phyloP scores from a whole-genome alignment of 441 rosid species.

The Populus hybrid region DNA sequence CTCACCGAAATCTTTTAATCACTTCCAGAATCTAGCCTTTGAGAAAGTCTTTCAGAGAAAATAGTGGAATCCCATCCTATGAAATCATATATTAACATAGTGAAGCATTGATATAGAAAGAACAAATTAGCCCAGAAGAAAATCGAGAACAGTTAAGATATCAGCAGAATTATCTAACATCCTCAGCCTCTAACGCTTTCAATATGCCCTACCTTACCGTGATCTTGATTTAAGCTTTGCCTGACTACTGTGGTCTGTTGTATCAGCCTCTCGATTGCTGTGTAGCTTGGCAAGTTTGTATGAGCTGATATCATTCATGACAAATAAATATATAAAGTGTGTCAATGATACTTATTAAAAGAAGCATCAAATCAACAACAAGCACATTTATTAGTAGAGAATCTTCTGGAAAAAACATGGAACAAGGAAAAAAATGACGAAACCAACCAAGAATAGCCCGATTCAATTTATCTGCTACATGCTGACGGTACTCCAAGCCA shows the following conservation, averaged over 20 bases:
- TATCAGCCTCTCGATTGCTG: slow-evolving; percentile 81
- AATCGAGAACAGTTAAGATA: neutral
- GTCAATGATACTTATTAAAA: neutral
- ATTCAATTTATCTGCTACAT: slow-evolving; percentile 73
- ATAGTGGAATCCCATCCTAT: slow-evolving; percentile 65
- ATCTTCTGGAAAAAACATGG: slow-evolving; percentile 9
- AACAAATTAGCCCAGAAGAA: neutral
- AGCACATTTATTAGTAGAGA: slow-evolving; percentile 1
- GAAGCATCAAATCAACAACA: neutral
- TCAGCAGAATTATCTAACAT: neutral
- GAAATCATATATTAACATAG: slow-evolving; percentile 17
- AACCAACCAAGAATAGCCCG: slow-evolving; percentile 80
- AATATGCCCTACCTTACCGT: slow-evolving; percentile 47
- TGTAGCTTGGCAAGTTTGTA: slow-evolving; percentile 56
- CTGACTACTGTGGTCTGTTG: slow-evolving; percentile 72
- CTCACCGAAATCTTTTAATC: slow-evolving; percentile 13
- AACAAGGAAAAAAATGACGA: slow-evolving; percentile 9
- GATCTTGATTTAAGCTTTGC: slow-evolving; percentile 60
- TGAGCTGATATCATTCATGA: slow-evolving; percentile 45
- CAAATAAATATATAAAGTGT: neutral
- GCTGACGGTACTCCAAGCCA: slow-evolving; percentile 71
- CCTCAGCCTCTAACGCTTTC: neutral
- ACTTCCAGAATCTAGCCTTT: slow-evolving; percentile 40
- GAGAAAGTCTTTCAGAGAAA: slow-evolving; percentile 76
- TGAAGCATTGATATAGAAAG: slow-evolving; percentile 6